phyloP scores from a whole-genome alignment of 1,284 basidiomycete species.

The Ceratobasidium sp. region DNA sequence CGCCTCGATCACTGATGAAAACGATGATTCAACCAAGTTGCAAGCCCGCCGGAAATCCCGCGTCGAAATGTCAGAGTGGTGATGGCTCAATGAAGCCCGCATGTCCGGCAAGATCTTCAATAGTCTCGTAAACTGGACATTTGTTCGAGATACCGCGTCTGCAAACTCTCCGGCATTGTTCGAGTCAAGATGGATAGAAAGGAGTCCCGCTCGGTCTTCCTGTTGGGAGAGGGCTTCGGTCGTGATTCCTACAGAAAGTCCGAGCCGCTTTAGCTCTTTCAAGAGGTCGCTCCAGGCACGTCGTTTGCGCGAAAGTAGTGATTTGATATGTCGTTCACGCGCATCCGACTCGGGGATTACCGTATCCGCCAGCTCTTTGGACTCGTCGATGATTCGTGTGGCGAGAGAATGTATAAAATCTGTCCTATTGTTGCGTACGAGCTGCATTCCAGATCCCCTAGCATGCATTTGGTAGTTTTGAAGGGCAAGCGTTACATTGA shows the following conservation, averaged over 20 bases:
- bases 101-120: slow-evolving; percentile 73
- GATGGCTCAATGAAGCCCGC: slow-evolving; percentile 67
- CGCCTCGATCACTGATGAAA: slow-evolving; percentile 61
- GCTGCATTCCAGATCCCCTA: neutral
- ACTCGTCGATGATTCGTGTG: slow-evolving; percentile 74
- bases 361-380: slow-evolving; percentile 65
- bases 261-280: slow-evolving; percentile 84
- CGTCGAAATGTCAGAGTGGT: slow-evolving; percentile 83
- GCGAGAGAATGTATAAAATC: slow-evolving; percentile 67
- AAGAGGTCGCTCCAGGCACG: slow-evolving; percentile 92
- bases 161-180: slow-evolving; percentile 43
- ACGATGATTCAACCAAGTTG: slow-evolving; percentile 81
- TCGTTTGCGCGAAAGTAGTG: slow-evolving; percentile 78
- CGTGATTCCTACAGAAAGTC: slow-evolving; percentile 75
- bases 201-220: slow-evolving; percentile 46
- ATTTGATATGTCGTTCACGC: slow-evolving; percentile 75
- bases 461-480: slow-evolving; percentile 26
- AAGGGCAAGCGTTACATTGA: slow-evolving; percentile 20
- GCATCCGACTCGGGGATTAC: slow-evolving; percentile 54
- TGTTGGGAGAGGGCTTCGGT: slow-evolving; percentile 74
- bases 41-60: slow-evolving; percentile 84
- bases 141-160: slow-evolving; percentile 54
- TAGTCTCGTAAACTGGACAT: slow-evolving; percentile 77
- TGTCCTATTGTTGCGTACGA: slow-evolving; percentile 28
- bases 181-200: slow-evolving; percentile 49